Evolutionary conservation across 257 asterid genomes (phyloP), one percentile per base, ranked within the genome.

Genomic region (Scutellaria minor): DNA sequence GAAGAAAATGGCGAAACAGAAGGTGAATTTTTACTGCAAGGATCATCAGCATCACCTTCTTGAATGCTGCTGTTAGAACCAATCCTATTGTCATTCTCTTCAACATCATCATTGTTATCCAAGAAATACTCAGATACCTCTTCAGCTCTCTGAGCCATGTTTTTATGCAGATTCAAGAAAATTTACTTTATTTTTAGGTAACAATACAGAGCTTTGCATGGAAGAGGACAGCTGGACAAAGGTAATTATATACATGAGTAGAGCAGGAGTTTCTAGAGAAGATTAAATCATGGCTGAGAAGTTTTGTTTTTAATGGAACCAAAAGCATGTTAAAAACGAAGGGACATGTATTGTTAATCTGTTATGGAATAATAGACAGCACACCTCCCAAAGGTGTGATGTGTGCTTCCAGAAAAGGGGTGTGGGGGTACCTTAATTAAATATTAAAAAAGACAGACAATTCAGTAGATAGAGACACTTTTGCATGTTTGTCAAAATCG

Each of bases 51-150:
- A 8, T 15, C 81, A 66, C 5, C 65, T 40, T 35, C 79, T 7
- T 71, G 75, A 14, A 40, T 60, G 70, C 64, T 15, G 64, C 77
- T 60, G 63, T 44, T 63, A 24, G 41, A 61, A 9, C 56, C 77
- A 15, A n/a, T 51, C 22, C 44, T 69, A 8, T 39, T 51, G 22
- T 71, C 75, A 52, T 68, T 74, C 68, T 84, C 87, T 35, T 66
- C 84, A 46, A 62, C 82, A 31, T 60, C 81, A 18, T 80, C 85
- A 9, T 42, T 68, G 61, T 62, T 74, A 24, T 86, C 89, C 54
- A 70, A 48, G 27, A 74, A 46, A 52, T 68, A 63, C 14, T 79
- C 85, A 0, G 74, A 73, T 7, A 63, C 69, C 5, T 80, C 84
- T 58, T 72, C 79, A 39, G 22, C 53, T 18, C 68, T 71, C 15